Percentiles rank a stretch among this genome's conserved stretches.
phyloP scores from a whole-genome alignment of 805 yeast species.

The Cyberlindnera euphorbiae region DNA sequence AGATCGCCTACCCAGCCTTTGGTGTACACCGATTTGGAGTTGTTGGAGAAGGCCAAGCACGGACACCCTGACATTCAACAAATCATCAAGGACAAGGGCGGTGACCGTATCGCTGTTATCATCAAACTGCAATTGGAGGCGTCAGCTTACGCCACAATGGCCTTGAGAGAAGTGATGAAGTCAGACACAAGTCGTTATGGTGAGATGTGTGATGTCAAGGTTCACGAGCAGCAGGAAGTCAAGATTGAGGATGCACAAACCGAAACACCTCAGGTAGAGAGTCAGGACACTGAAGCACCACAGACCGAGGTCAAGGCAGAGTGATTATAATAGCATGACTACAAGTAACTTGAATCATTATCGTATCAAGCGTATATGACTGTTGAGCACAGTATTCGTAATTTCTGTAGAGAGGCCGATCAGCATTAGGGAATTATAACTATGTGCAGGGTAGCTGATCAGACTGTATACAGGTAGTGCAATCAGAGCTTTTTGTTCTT shows the following conservation, averaged over 20 bases:
- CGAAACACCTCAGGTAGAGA: too few relatives aligned
- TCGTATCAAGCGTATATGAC: too few relatives aligned
- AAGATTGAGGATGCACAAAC: too few relatives aligned
- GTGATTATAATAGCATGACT: not conserved
- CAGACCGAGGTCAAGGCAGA: not conserved
- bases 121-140: constrained; percentile 74
- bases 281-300: not conserved
- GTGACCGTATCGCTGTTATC: constrained; percentile 60
- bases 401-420: too few relatives aligned
- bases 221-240: constrained; percentile 7
- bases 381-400: too few relatives aligned
- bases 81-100: constrained; percentile 23
- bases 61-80: constrained; percentile 13
- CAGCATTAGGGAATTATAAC: too few relatives aligned
- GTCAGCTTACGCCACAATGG: constrained; percentile 97
- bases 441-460: too few relatives aligned
- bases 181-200: constrained; percentile 60
- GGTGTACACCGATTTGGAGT: constrained; percentile 72
- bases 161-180: constrained; percentile 84
- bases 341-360: too few relatives aligned
- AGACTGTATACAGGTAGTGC: too few relatives aligned
- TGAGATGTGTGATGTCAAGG: constrained; percentile 40
- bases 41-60: constrained; percentile 36
- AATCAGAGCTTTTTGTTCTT: constrained; percentile 9
- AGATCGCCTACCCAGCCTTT: constrained; percentile 61